A percentile compares a stretch with the other conserved stretches of the same genome.
These are phyloP conservation scores for Suillus tomentosus DNA, from an alignment of 768 basidiomycete species.

Conservation along the genomic window DNA sequence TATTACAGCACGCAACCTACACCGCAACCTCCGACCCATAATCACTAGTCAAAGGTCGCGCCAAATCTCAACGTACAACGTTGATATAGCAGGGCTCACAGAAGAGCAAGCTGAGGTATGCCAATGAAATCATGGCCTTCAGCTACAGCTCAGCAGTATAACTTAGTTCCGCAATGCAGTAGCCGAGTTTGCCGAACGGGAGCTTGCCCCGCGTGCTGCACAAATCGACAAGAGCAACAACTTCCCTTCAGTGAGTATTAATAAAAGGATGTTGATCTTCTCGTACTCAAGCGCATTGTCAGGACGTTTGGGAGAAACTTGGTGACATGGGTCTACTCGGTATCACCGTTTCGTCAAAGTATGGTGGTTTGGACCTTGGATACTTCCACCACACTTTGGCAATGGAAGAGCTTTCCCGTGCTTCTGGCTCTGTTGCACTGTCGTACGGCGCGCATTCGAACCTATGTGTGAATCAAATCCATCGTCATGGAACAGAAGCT, in stretches of 20 bases:
- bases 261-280: not conserved
- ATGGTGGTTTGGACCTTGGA: constrained; percentile 81
- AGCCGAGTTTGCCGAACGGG: constrained; percentile 75
- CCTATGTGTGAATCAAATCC: constrained; percentile 83
- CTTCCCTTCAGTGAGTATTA: constrained; percentile 64
- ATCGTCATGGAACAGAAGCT: constrained; percentile 77
- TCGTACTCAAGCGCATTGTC: constrained; percentile 19
- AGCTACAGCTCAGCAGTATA: constrained; percentile 1
- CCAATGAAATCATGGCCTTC: constrained; percentile 9
- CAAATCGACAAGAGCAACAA: constrained; percentile 80
- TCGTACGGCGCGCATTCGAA: constrained; percentile 94
- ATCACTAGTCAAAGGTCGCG: constrained; percentile 10
- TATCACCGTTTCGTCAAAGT: constrained; percentile 76
- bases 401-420: constrained; percentile 91
- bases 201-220: constrained; percentile 82
- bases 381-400: constrained; percentile 89
- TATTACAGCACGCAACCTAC: not conserved
- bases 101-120: constrained; percentile 80
- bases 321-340: constrained; percentile 93
- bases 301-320: constrained; percentile 89
- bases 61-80: constrained; percentile 65
- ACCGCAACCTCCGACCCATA: not conserved
- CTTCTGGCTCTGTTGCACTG: constrained; percentile 89
- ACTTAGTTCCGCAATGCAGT: constrained; percentile 81
- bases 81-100: constrained; percentile 72